Conservation (phyloP, 306 rosid species). For the Mimosa pudica region DNA sequence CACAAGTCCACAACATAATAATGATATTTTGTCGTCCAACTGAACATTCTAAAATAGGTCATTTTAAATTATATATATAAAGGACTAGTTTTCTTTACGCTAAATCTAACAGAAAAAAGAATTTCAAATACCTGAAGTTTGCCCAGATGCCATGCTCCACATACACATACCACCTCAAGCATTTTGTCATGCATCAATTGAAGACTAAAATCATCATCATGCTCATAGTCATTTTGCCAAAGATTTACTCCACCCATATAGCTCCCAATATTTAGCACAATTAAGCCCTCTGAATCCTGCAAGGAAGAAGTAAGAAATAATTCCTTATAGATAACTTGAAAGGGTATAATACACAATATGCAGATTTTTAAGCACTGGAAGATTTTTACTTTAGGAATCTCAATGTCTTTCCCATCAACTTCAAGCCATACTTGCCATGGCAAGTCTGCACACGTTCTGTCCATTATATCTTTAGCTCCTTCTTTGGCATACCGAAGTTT, state of each 20-base stretch:
- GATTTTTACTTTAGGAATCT: slow-evolving; percentile 64
- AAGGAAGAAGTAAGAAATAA: slow-evolving; percentile 21
- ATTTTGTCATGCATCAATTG: slow-evolving; percentile 51
- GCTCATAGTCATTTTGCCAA: slow-evolving; percentile 75
- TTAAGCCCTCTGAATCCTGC: slow-evolving; percentile 78
- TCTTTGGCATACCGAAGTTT: slow-evolving; percentile 80
- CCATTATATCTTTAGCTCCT: slow-evolving; percentile 87
- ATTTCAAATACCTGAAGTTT: slow-evolving; percentile 66
- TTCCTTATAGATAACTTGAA: slow-evolving; percentile 26
- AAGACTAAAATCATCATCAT: slow-evolving; percentile 47
- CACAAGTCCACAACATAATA: background rate
- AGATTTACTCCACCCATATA: slow-evolving; percentile 89
- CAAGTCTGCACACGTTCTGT: slow-evolving; percentile 80
- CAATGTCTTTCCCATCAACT: slow-evolving; percentile 74
- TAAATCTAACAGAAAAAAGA: background rate
- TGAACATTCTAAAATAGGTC: slow-evolving; percentile 17
- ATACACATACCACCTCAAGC: slow-evolving; percentile 63
- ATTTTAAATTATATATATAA: slow-evolving; percentile 18
- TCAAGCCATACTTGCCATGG: slow-evolving; percentile 93
- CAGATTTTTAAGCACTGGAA: background rate
- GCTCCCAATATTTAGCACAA: slow-evolving; percentile 82
- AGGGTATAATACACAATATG: slow-evolving; percentile 5
- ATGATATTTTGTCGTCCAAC: slow-evolving; percentile 11
- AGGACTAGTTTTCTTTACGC: slow-evolving; percentile 8
- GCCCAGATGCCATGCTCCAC: slow-evolving; percentile 89